These are phyloP conservation scores for Bryum argenteum DNA, from an alignment of 225 moss, liverwort and hornwort genomes.

Conservation along the genomic window DNA sequence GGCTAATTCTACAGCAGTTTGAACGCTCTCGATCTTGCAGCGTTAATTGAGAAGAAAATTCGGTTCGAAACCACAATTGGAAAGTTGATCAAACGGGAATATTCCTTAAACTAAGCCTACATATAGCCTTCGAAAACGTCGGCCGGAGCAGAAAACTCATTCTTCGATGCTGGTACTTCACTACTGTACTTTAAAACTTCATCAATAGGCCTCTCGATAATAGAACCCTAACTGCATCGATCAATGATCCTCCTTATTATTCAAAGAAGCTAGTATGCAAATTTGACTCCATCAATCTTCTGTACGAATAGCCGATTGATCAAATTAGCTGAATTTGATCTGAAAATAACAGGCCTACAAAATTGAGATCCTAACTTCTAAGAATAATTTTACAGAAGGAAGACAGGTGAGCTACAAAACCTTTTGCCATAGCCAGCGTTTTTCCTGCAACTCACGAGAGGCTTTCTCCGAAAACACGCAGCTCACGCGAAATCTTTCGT, in stretches of 20 bases:
- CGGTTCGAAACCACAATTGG: not conserved
- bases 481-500: not conserved
- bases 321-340: not conserved
- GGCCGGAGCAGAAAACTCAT: not conserved
- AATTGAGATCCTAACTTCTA: not conserved
- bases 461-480: conserved; percentile 24
- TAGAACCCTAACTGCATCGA: conserved; percentile 51
- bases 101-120: conserved; percentile 10
- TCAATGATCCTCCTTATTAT: conserved; percentile 10
- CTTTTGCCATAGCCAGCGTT: conserved; percentile 57
- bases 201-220: not conserved
- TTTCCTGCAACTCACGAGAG: conserved; percentile 31
- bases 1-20: not conserved
- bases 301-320: conserved; percentile 1
- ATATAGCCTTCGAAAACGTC: conserved; percentile 4
- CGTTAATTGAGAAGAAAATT: not conserved
- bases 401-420: conserved; percentile 1
- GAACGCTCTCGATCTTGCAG: not conserved
- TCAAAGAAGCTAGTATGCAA: conserved; percentile 7
- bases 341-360: too few species aligned
- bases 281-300: conserved; percentile 13
- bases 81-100: not conserved
- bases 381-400: not conserved
- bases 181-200: conserved; percentile 2
- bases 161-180: conserved; percentile 1